Evolutionary conservation across 2,329 filamentous ascomycete genomes (phyloP), one percentile per base, ranked within the genome.

Genomic region (Onygenales sp.): DNA sequence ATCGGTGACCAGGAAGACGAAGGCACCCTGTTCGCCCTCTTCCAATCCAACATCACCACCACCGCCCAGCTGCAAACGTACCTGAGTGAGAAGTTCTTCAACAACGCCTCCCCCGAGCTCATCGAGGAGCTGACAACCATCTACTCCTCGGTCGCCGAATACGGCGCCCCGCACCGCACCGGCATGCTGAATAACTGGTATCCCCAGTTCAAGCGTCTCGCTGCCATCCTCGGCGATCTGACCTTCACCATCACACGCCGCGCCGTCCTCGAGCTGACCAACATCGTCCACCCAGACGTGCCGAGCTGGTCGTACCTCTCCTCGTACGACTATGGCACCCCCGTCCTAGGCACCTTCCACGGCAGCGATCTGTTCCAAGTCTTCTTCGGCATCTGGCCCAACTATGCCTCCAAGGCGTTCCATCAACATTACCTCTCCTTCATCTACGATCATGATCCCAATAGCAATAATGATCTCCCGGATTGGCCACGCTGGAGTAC

Each of bases 1-100:
- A 78, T 86, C 41, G 86, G 87, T 43, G 79, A 89, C 63, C 85
- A 89, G 67, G 86, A 91, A 72, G 87, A 92, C 63, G 87, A 92
- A 67, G 86, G 87, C 14, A 89, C 87, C 0, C 68, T 91, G 2
- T 89, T 91, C 64, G 75, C 83, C 5, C 73, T 91, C 36, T 84
- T 85, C 66, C 85, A 87, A 58, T 64, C 69, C 35, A 88, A 90
- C 64, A 71, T 91, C 50, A 86, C 80, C 8, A 85, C 77, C 1
- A 81, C 76, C 0, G 69, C 70, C 1, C 69, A 81, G 5, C 60
- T 91, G 0, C 75, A 82, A 36, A 70, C 77, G 14, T 92, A 92
- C 62, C 69, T 93, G 21, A 62, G 69, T 1, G 64, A 69, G 0
- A 59, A 80, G 50, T 86, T 81, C 72, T 90, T 89, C 73, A 67